These are phyloP conservation scores for Imleria badia DNA, from an alignment of 768 basidiomycete species.

Conservation along the genomic window DNA sequence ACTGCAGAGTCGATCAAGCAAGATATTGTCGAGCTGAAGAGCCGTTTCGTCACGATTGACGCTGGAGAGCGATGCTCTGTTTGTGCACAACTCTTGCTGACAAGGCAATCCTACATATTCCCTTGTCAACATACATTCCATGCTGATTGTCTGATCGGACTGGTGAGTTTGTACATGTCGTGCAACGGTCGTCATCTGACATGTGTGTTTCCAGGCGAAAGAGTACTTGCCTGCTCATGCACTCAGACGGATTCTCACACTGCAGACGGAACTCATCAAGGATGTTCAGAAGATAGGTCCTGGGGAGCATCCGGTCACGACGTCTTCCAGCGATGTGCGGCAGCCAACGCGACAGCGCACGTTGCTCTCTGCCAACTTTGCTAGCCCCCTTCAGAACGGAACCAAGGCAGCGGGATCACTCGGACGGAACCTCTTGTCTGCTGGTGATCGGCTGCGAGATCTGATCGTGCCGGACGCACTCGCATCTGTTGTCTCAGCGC, in stretches of 20 bases:
- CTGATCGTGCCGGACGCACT: conserved; percentile 93
- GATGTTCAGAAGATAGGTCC: conserved; percentile 35
- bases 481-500: conserved; percentile 77
- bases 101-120: conserved; percentile 96
- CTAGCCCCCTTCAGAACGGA: conserved; percentile 58
- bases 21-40: conserved; percentile 82
- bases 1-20: conserved; percentile 92
- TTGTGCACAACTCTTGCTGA: conserved; percentile 74
- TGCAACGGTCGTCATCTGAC: not conserved
- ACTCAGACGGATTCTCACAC: conserved; percentile 78
- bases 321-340: conserved; percentile 36
- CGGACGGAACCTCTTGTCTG: conserved; percentile 79
- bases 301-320: conserved; percentile 34
- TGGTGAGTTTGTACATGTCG: conserved; percentile 56
- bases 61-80: conserved; percentile 81
- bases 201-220: conserved; percentile 63
- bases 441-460: conserved; percentile 87
- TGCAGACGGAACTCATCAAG: conserved; percentile 84
- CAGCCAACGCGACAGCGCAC: conserved; percentile 58
- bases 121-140: conserved; percentile 98
- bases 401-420: conserved; percentile 65
- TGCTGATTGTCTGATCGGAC: conserved; percentile 91
- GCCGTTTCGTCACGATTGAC: conserved; percentile 91
- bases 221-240: conserved; percentile 83
- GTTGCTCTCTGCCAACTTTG: conserved; percentile 74